Conservation (phyloP, 257 asterid genomes). For the Euphrasia confusa region DNA sequence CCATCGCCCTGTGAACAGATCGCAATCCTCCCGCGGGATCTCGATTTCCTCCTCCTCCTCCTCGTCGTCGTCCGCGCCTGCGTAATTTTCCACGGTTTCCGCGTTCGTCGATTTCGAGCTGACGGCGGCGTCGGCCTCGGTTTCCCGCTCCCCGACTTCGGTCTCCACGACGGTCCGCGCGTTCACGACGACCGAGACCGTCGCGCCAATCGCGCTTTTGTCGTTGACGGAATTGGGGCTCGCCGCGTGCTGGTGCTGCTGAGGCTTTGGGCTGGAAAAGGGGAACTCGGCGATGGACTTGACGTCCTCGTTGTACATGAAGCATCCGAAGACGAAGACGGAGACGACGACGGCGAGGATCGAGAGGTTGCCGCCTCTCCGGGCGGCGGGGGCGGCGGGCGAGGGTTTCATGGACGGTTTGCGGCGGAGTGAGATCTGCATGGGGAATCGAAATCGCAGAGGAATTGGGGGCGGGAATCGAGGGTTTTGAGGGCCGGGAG, state of each 20-base stretch:
- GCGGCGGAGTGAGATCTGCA: slow-evolving; percentile 46
- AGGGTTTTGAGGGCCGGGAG: slow-evolving; percentile 11
- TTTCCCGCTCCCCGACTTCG: slow-evolving; percentile 27
- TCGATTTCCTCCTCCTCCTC: slow-evolving; percentile 29
- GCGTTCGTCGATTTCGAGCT: slow-evolving; percentile 1
- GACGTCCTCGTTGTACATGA: slow-evolving; percentile 67
- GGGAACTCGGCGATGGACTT: slow-evolving; percentile 67
- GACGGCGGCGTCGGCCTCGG: background rate
- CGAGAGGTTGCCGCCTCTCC: slow-evolving; percentile 43
- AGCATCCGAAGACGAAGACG: slow-evolving; percentile 56
- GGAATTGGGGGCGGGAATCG: background rate
- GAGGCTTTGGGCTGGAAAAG: slow-evolving; percentile 38
- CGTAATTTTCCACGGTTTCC: slow-evolving; percentile 11
- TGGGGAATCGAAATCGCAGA: slow-evolving; percentile 13
- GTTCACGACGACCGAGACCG: slow-evolving; percentile 35
- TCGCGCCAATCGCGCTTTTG: background rate
- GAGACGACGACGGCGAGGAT: slow-evolving; percentile 52
- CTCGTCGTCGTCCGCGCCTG: slow-evolving; percentile 19
- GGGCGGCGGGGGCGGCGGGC: slow-evolving; percentile 29
- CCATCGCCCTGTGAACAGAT: slow-evolving; percentile 6
- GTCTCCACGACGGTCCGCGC: slow-evolving; percentile 46
- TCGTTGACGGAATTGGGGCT: background rate
- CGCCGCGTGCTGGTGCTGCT: slow-evolving; percentile 14
- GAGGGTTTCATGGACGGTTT: slow-evolving; percentile 48
- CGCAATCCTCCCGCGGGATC: slow-evolving; percentile 31